Evolutionary conservation across 2,329 filamentous ascomycete genomes (phyloP).

Genomic region (Didymosphaeria variabile): DNA sequence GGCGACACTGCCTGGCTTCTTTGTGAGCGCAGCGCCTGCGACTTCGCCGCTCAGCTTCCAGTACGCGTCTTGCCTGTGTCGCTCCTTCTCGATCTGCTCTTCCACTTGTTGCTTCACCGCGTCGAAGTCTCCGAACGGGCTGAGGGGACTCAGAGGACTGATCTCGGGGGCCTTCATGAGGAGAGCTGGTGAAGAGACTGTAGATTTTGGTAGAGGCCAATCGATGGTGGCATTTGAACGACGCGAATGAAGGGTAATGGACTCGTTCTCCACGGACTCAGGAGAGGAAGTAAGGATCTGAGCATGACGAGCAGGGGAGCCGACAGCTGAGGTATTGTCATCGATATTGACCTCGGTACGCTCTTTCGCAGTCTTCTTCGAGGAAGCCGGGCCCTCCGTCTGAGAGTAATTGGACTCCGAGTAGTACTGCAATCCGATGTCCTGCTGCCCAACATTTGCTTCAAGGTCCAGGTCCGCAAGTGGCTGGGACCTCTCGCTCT

Average conservation of each 20-base stretch:
- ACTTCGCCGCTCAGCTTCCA: not conserved
- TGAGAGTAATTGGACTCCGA: not conserved
- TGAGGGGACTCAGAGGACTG: not conserved
- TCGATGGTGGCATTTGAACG: not conserved
- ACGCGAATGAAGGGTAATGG: not conserved
- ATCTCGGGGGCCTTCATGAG: not conserved
- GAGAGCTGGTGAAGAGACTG: not conserved
- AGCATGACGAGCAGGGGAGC: not conserved
- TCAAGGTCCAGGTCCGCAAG: not conserved
- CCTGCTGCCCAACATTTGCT: not conserved
- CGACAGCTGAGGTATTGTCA: not conserved
- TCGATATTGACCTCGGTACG: not conserved
- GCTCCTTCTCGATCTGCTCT: not conserved
- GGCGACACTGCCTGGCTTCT: not conserved
- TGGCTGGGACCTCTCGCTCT: not conserved
- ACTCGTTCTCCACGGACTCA: not conserved
- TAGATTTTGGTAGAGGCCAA: constrained; percentile 4
- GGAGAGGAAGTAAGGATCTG: not conserved
- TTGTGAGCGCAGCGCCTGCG: not conserved
- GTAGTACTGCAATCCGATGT: not conserved
- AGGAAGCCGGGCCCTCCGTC: not conserved
- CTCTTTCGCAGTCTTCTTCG: not conserved
- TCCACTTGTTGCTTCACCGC: not conserved
- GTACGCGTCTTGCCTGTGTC: not conserved
- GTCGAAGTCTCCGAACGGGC: not conserved